A percentile compares a stretch with the other conserved stretches of the same genome.
These are phyloP conservation scores for Chalciporus piperatoides DNA, from an alignment of 1,284 basidiomycete species.

Conservation along the genomic window DNA sequence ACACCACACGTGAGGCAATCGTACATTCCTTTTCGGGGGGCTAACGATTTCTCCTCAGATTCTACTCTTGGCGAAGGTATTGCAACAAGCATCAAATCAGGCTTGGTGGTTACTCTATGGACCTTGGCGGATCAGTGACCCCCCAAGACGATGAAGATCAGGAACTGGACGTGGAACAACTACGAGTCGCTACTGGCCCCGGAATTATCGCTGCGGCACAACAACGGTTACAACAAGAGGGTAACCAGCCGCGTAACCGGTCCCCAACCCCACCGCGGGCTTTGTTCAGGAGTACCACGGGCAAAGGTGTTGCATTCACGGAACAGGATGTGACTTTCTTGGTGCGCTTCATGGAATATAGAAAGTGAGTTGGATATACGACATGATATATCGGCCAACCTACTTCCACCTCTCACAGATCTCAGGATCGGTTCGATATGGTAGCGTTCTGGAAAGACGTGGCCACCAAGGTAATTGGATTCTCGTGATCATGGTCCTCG, in stretches of 20 bases:
- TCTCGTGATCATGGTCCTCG: not conserved
- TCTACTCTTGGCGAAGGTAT: conserved; percentile 83
- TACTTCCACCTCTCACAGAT: conserved; percentile 32
- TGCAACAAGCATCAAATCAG: conserved; percentile 86
- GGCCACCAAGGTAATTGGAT: conserved; percentile 53
- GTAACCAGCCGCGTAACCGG: conserved; percentile 43
- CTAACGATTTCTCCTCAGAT: conserved; percentile 41
- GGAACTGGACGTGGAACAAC: conserved; percentile 38
- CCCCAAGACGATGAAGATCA: conserved; percentile 42
- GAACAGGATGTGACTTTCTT: conserved; percentile 73
- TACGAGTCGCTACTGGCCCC: conserved; percentile 37
- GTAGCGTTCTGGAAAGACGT: conserved; percentile 84
- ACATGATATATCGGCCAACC: conserved; percentile 2
- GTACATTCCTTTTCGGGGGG: conserved; percentile 1
- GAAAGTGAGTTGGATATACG: conserved; percentile 45
- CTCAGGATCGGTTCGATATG: conserved; percentile 71
- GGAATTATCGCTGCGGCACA: conserved; percentile 45
- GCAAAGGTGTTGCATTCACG: conserved; percentile 82
- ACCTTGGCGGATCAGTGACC: conserved; percentile 44
- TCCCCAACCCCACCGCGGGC: conserved; percentile 76
- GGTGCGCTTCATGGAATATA: conserved; percentile 68
- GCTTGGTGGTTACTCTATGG: conserved; percentile 77
- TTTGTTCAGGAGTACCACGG: conserved; percentile 75
- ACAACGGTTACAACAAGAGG: conserved; percentile 40
- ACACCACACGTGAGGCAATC: conserved; percentile 63